phyloP scores from a whole-genome alignment of 2,329 filamentous ascomycete species.

The Xylaria sp. region DNA sequence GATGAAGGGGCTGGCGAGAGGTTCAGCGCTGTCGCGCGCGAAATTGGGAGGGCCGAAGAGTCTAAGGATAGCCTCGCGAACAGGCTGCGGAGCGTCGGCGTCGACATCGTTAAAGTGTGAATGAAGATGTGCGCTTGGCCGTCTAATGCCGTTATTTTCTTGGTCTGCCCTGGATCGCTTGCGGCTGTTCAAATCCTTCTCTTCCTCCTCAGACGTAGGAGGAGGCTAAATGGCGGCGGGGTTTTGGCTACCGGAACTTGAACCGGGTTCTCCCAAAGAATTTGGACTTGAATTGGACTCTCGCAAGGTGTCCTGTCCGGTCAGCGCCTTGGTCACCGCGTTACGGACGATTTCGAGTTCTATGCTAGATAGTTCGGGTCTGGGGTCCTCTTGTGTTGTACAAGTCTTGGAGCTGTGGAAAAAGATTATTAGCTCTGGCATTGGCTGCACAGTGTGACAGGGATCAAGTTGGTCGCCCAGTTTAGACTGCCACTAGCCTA shows the following conservation, averaged over 20 bases:
- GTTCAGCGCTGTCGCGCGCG: conserved; percentile 14
- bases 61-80: conserved; percentile 42
- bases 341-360: not conserved
- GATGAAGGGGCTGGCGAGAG: conserved; percentile 18
- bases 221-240: not conserved
- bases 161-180: conserved; percentile 3
- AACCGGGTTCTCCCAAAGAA: not conserved
- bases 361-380: not conserved
- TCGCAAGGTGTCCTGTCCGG: not conserved
- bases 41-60: not conserved
- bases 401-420: conserved; percentile 32
- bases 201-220: not conserved
- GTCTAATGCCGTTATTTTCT: not conserved
- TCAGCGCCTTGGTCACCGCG: not conserved
- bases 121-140: not conserved
- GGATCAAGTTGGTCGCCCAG: not conserved
- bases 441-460: conserved; percentile 17
- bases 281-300: not conserved
- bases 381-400: conserved; percentile 14
- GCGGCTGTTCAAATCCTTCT: not conserved
- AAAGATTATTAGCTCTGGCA: conserved; percentile 26
- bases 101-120: conserved; percentile 38
- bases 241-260: not conserved
- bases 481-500: too few species aligned
- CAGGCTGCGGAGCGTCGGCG: conserved; percentile 42